Conservation (phyloP, 805 yeast genomes). For the Torulaspora gathmanii region DNA sequence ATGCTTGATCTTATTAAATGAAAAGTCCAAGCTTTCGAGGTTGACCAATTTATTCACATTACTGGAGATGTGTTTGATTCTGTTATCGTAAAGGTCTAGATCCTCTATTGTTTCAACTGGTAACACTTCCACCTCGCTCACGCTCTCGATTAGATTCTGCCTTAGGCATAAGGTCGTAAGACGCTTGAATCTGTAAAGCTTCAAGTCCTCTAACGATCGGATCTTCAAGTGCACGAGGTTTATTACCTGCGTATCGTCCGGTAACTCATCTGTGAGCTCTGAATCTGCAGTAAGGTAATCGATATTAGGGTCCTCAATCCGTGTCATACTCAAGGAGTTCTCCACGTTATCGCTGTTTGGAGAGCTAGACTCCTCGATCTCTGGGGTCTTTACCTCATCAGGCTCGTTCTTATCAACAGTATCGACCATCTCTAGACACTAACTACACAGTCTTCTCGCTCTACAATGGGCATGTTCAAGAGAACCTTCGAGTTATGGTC, state of each 20-base stretch:
- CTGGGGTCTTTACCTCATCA: neutral
- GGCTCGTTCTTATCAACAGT: neutral
- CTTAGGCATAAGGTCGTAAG: conserved; percentile 66
- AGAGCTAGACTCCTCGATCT: neutral
- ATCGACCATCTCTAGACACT: neutral
- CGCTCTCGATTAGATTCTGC: conserved; percentile 74
- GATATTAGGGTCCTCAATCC: conserved; percentile 36
- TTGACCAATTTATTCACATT: conserved; percentile 56
- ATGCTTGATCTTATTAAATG: conserved; percentile 84
- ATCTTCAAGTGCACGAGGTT: conserved; percentile 71
- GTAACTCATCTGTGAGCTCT: conserved; percentile 54
- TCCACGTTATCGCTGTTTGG: neutral
- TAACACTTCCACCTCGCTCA: conserved; percentile 61
- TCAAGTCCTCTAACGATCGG: conserved; percentile 54
- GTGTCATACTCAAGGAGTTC: conserved; percentile 4
- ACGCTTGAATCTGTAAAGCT: conserved; percentile 51
- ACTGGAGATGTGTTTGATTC: conserved; percentile 79
- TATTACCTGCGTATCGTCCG: conserved; percentile 53
- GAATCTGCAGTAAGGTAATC: conserved; percentile 64
- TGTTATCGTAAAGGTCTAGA: conserved; percentile 85
- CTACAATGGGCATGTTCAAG: too few relatives aligned
- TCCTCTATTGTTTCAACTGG: conserved; percentile 59
- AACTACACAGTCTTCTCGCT: too few relatives aligned
- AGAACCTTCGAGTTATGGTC: neutral
- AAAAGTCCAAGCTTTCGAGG: conserved; percentile 65